These are phyloP conservation scores for Paraphoma sp. DNA, from an alignment of 2,329 filamentous ascomycete genomes.

Conservation along the genomic window DNA sequence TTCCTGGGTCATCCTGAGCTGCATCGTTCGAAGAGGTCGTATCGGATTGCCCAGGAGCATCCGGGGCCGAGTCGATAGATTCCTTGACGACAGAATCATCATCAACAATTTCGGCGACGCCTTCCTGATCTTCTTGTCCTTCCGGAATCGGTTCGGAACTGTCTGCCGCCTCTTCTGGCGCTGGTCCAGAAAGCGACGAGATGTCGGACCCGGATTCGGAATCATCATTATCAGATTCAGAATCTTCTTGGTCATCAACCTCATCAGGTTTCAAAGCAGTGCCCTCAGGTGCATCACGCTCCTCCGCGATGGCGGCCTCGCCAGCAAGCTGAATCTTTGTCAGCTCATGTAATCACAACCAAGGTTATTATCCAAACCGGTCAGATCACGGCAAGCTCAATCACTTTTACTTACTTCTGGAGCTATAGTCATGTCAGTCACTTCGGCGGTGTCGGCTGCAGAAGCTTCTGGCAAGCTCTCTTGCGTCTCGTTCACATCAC, in stretches of 20 bases:
- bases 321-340: not conserved
- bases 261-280: too few species aligned
- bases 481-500: not conserved
- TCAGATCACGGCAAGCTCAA: too few species aligned
- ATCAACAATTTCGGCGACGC: not conserved
- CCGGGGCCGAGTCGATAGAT: not conserved
- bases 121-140: not conserved
- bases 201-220: constrained; percentile 15
- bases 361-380: too few species aligned
- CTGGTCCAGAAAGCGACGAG: not conserved
- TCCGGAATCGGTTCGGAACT: not conserved
- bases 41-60: too few species aligned
- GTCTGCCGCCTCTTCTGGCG: not conserved
- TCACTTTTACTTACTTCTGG: not conserved
- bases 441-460: not conserved
- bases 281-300: not conserved
- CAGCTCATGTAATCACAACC: too few species aligned
- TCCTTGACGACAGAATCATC: not conserved
- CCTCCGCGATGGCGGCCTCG: not conserved
- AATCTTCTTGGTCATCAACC: not conserved
- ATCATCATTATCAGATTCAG: not conserved
- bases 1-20: too few species aligned
- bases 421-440: not conserved
- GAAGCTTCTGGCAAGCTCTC: not conserved
- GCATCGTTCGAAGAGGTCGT: too few species aligned